Base-by-base conservation (phyloP, 176 grass and related monocot species). In the Echinochloa phyllopogon region DNA sequence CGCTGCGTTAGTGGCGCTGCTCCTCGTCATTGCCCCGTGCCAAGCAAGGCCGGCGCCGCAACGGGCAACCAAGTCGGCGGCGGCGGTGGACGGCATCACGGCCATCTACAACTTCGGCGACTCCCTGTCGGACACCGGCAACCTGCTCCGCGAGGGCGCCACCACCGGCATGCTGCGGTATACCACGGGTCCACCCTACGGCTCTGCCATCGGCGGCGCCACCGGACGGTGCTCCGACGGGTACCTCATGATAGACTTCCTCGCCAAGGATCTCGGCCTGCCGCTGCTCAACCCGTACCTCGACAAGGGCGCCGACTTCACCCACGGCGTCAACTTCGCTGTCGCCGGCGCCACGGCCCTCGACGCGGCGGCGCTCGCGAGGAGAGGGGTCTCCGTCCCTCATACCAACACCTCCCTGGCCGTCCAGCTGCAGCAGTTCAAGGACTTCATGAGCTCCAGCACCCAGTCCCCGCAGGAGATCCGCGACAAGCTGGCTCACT, bases 201-300 rank as follows among this genome's bases (percentile, higher is more conserved):
- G 86, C 27, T 49, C 40, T 0, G 12, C 79, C 21, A 68, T 81
- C 11, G 48, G 47, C 7, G 13, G 13, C 6, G 14, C 71, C 18
- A 87, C 71, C 0, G 86, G 86, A 1, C 50, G 71, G 0, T 87
- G 86, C 71, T 87, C 78, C 14, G 86, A 82, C 14, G 86, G 86
- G 0, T 23, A 74, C 69, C 69, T 87, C 69, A 75, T 87, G 85
- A 81, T 87, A 12, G 85, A 87, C 57, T 87, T 65, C 3, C 70
- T 87, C 50, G 71, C 79, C 6, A 58, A 70, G 57, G 77, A 83
- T 3, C 83, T 89, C 6, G 83, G 83, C 0, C 24, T 89, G 10
- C 90, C 84, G 6, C 10, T 92, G 17, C 82, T 89, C 20, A 81
- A 27, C 36, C 86, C 87, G 64, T 89, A 89, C 84, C 83, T 92